Evolutionary conservation across 2,329 filamentous ascomycete species (phyloP).

Genomic region (Dothistroma pini): DNA sequence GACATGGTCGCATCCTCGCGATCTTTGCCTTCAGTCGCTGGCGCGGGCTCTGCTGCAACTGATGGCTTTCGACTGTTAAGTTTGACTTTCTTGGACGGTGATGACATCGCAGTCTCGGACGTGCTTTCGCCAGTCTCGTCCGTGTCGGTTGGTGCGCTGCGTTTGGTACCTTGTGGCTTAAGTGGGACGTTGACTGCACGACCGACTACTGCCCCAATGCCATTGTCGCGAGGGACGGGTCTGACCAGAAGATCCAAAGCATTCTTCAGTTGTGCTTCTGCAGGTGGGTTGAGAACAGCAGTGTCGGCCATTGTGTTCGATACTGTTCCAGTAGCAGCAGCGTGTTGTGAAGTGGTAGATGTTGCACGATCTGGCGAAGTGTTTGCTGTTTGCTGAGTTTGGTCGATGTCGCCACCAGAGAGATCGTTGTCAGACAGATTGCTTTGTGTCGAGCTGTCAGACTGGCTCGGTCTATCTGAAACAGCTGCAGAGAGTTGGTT

Average conservation of each 20-base stretch:
- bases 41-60: not conserved
- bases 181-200: constrained; percentile 9
- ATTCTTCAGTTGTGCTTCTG: not conserved
- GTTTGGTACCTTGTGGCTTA: constrained; percentile 12
- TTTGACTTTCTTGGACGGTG: not conserved
- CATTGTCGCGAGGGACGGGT: not conserved
- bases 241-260: not conserved
- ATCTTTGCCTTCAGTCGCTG: not conserved
- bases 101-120: not conserved
- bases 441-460: constrained; percentile 1
- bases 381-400: constrained; percentile 14
- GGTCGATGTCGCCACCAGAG: not conserved
- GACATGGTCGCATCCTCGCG: not conserved
- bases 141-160: constrained; percentile 1
- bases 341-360: not conserved
- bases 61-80: not conserved
- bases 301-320: not conserved
- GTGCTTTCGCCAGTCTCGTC: constrained; percentile 2
- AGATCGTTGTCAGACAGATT: not conserved
- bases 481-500: not conserved
- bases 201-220: not conserved
- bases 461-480: not conserved
- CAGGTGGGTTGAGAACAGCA: not conserved
- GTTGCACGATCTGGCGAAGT: not conserved
- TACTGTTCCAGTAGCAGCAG: not conserved